Evolutionary conservation across 176 grass and related monocot species (phyloP).

Genomic region (Dactylis glomerata): DNA sequence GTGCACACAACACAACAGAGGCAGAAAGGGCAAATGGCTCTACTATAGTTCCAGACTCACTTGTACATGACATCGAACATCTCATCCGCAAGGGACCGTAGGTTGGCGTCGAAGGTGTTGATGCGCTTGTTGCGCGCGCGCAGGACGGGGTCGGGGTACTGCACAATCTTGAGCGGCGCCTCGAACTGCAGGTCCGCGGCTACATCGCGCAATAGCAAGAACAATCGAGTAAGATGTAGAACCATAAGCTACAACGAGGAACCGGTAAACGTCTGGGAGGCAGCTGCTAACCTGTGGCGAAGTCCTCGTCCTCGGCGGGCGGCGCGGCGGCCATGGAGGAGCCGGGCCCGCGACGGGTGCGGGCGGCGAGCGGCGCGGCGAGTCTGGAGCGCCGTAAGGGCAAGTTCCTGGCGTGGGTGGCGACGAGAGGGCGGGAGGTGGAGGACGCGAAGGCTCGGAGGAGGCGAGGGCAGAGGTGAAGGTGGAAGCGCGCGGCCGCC

Average conservation of each 20-base stretch:
- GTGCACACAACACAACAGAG: neutral
- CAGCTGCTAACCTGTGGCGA: conserved; percentile 54
- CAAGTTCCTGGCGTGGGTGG: neutral
- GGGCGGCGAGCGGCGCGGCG: conserved; percentile 32
- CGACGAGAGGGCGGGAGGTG: conserved; percentile 22
- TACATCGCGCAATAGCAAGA: conserved; percentile 26
- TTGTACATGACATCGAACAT: conserved; percentile 99
- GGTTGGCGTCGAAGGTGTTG: conserved; percentile 67
- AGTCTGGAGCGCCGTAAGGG: neutral
- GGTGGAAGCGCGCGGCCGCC: conserved; percentile 24
- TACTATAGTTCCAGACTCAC: conserved; percentile 35
- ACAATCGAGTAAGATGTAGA: neutral
- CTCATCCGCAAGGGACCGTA: conserved; percentile 61
- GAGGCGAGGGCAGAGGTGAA: conserved; percentile 25
- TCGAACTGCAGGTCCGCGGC: conserved; percentile 82
- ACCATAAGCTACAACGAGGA: neutral
- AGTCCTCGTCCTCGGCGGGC: conserved; percentile 41
- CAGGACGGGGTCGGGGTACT: conserved; percentile 79
- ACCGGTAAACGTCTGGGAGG: neutral
- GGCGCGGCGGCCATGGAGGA: conserved; percentile 10
- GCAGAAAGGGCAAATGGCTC: neutral
- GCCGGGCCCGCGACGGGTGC: conserved; percentile 39
- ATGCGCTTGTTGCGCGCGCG: conserved; percentile 83
- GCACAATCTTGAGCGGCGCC: conserved; percentile 68
- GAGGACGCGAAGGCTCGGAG: conserved; percentile 18